Conservation (phyloP, 1,139 yeast genomes). For the Zygosaccharomyces sapae region DNA sequence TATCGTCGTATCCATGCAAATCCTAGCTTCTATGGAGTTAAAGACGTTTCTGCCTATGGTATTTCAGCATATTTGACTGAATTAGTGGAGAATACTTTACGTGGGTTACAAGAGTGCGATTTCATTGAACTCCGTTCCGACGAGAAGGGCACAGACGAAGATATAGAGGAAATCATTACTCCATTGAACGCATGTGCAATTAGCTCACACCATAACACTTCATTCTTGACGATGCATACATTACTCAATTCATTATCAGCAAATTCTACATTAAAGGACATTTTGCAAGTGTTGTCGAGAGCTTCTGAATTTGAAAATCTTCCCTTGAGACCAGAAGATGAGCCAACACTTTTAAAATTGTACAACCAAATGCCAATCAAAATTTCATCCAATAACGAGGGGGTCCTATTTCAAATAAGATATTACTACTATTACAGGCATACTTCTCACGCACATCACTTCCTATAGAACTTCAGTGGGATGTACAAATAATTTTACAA, state of each 20-base stretch:
- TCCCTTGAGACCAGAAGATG: constrained; percentile 61
- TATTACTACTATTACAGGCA: constrained; percentile 74
- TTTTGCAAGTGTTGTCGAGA: constrained; percentile 57
- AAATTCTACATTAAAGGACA: constrained; percentile 54
- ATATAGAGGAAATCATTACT: constrained; percentile 44
- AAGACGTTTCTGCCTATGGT: constrained; percentile 60
- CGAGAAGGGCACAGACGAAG: constrained; percentile 39
- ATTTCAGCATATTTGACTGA: constrained; percentile 81
- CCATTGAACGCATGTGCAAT: constrained; percentile 72
- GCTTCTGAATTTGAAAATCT: constrained; percentile 67
- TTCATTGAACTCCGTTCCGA: constrained; percentile 54
- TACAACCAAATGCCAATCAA: constrained; percentile 63
- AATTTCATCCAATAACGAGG: constrained; percentile 35
- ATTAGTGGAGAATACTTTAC: constrained; percentile 67
- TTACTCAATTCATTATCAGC: constrained; percentile 47
- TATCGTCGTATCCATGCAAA: constrained; percentile 75
- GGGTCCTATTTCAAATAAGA: constrained; percentile 61
- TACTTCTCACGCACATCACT: constrained; percentile 65
- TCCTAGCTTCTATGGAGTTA: constrained; percentile 83
- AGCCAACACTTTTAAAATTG: constrained; percentile 44
- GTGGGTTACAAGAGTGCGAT: constrained; percentile 57
- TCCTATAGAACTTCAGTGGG: constrained; percentile 57
- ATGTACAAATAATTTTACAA: constrained; percentile 50
- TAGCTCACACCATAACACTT: constrained; percentile 65
- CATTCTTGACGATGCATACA: constrained; percentile 62